Base-by-base conservation (phyloP, 495 filamentous ascomycete species). In the Aspergillus egyptiacus region DNA sequence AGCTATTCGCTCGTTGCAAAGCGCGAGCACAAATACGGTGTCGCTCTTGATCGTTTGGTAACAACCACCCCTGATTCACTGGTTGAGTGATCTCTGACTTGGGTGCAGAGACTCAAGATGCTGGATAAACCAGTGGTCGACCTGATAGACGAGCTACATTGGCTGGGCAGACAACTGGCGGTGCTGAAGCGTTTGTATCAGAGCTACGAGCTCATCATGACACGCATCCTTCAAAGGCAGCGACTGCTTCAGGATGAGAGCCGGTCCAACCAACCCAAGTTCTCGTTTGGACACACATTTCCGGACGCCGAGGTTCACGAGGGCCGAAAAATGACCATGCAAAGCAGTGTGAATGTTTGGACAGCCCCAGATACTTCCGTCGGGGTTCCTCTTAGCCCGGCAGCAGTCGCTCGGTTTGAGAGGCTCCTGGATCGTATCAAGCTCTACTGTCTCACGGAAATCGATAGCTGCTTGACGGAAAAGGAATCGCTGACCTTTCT, bases 381-480 rank as follows among this genome's bases (percentile, higher is more conserved):
- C 4, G 83, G 82, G 3, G 77, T 82, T 9, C 68, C 66, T 22
- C 58, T 95, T 30, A 80, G 78, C 37, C 72, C 78, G 14, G 77
- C 82, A 0, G 84, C 88, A 1, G 74, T 80, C 42, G 79, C 81
- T 30, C 80, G 86, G 20, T 95, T 94, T 57, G 83, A 89, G 53
- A 72, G 89, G 38, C 69, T 95, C 13, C 72, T 79, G 17, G 85
- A 94, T 61, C 79, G 84, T 0, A 83, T 93, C 50, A 79, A 84
- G 46, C 72, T 89, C 32, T 86, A 91, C 41, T 89, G 87, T 42
- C 61, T 95, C 58, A 86, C 81, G 46, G 85, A 91, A 59, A 86
- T 91, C 33, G 78, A 89, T 38, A 83, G 87, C 51, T 89, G 84
- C 59, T 65, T 91, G 25, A 77, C 74, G 25, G 89, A 91, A 63